Conservation (phyloP, 495 filamentous ascomycete species). For the Penicillium samsonianum region DNA sequence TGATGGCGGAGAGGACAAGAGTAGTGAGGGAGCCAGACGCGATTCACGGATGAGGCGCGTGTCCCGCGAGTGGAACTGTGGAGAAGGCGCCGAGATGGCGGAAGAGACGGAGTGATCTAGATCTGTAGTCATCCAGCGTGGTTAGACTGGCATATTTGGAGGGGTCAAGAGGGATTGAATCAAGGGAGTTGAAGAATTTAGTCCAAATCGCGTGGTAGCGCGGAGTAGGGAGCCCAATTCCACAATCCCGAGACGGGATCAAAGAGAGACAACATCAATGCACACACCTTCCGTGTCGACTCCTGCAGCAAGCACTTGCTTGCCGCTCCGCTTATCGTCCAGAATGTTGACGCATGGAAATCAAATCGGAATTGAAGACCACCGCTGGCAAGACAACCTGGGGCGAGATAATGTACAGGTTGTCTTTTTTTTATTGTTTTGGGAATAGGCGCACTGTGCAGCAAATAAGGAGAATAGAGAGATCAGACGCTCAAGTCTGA, state of each 20-base stretch:
- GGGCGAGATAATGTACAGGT: slow-evolving; percentile 13
- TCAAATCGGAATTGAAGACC: slow-evolving; percentile 32
- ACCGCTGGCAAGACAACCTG: slow-evolving; percentile 34
- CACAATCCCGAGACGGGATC: neutral
- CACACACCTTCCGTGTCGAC: slow-evolving; percentile 54
- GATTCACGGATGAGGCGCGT: slow-evolving; percentile 36
- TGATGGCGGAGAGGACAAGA: slow-evolving; percentile 39
- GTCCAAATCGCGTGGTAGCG: slow-evolving; percentile 27
- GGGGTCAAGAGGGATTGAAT: slow-evolving; percentile 15
- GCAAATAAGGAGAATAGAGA: slow-evolving; percentile 10
- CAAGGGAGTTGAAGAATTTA: slow-evolving; percentile 11
- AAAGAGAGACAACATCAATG: slow-evolving; percentile 11
- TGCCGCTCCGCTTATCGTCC: slow-evolving; percentile 55
- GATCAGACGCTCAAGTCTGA: slow-evolving; percentile 26
- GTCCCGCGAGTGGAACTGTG: slow-evolving; percentile 36
- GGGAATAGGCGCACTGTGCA: neutral
- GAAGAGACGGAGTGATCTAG: slow-evolving; percentile 44
- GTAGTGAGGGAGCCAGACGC: slow-evolving; percentile 33
- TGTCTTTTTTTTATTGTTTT: slow-evolving; percentile 4
- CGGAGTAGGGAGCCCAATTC: slow-evolving; percentile 18
- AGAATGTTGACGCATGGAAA: slow-evolving; percentile 57
- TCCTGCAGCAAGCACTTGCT: slow-evolving; percentile 58
- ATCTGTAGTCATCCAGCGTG: slow-evolving; percentile 32
- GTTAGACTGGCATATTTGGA: slow-evolving; percentile 21
- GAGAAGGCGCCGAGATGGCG: slow-evolving; percentile 44